A percentile compares a stretch with the other conserved stretches of the same genome.
Evolutionary conservation across 352 stramenopile genomes (phyloP).

Genomic region (Pythium utonaiense): DNA sequence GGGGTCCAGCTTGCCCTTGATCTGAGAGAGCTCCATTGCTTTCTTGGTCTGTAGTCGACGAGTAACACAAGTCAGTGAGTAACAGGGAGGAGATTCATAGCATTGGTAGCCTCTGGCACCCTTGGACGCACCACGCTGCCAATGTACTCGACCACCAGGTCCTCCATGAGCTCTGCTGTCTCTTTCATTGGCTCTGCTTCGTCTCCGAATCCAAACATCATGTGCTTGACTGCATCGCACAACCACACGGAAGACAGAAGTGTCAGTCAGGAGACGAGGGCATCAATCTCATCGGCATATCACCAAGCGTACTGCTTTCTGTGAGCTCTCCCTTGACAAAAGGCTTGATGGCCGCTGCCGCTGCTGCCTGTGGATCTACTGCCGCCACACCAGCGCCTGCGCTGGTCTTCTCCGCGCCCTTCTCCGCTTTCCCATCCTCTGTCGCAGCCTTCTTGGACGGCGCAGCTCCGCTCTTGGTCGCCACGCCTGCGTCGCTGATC

Average conservation of each 20-base stretch:
- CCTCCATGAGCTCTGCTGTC: constrained; percentile 80
- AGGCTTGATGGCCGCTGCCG: constrained; percentile 43
- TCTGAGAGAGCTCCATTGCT: constrained; percentile 69
- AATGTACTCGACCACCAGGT: constrained; percentile 81
- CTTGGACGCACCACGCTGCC: constrained; percentile 77
- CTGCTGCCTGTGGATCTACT: constrained; percentile 10
- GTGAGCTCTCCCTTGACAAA: constrained; percentile 74
- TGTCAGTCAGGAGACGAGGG: neutral
- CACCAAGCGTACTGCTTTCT: constrained; percentile 69
- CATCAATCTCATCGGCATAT: neutral
- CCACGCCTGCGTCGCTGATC: constrained; percentile 46
- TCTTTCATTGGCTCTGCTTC: constrained; percentile 67
- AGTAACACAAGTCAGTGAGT: neutral
- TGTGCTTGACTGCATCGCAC: constrained; percentile 89
- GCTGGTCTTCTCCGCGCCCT: constrained; percentile 2
- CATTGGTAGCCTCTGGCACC: no score
- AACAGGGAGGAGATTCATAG: neutral
- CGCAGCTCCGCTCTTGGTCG: constrained; percentile 29
- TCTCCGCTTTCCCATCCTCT: constrained; percentile 21
- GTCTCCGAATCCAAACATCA: constrained; percentile 88
- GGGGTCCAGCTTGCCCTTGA: constrained; percentile 84
- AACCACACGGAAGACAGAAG: neutral
- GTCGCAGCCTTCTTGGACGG: constrained; percentile 38
- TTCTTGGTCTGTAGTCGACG: constrained; percentile 65
- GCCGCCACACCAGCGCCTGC: constrained; percentile 1